Evolutionary conservation across 2,329 filamentous ascomycete genomes (phyloP), one percentile per base, ranked within the genome.

Genomic region (Elsinoe fawcettii): DNA sequence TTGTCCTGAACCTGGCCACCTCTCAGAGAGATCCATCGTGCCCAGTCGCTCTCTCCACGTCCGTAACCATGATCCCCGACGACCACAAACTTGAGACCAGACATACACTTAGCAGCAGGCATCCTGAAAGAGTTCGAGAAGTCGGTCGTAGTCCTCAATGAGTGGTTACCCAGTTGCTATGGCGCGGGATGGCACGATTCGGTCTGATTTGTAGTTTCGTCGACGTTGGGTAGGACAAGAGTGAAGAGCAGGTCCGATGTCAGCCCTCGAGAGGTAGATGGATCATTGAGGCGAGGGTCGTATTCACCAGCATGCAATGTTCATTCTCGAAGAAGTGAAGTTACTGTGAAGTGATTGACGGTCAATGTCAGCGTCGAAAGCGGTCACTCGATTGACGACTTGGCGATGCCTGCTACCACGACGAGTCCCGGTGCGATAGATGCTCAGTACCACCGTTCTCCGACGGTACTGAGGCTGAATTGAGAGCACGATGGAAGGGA

Each of bases 11-110:
- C 86, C 1, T 58, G 69, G 1, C 87, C 90, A 5, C 81, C 83
- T 58, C 86, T 81, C 3, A 74, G 66, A 3, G 74, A 73, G 8
- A 88, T 77, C 88, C 88, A 95, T 37, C 74, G 73, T 34, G 76
- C 76, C 34, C 93, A 77, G 41, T 87, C 80, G 1, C 79, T 74
- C 2, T 77, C 70, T 1, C 73, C 75, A 60, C 74, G 73, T 14
- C 57, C 60, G 12, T 73, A 68, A 1, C 77, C 76, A 3, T 88
- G 80, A 1, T 79, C 74, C 3, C 86, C 86, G 0, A 78, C 80
- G 0, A 79, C 70, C 20, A 82, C 79, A 18, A 89, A 75, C 51
- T 78, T 71, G n/a, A 53, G 59, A 34, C 41, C 25, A 22, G 14
- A 14, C 32, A 53, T 37, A 14, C 39, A 44, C 27, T 20, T 3